A percentile compares a stretch with the other conserved stretches of the same genome.
phyloP scores from a whole-genome alignment of 2,329 filamentous ascomycete genomes.

The Paramyrothecium sp. region DNA sequence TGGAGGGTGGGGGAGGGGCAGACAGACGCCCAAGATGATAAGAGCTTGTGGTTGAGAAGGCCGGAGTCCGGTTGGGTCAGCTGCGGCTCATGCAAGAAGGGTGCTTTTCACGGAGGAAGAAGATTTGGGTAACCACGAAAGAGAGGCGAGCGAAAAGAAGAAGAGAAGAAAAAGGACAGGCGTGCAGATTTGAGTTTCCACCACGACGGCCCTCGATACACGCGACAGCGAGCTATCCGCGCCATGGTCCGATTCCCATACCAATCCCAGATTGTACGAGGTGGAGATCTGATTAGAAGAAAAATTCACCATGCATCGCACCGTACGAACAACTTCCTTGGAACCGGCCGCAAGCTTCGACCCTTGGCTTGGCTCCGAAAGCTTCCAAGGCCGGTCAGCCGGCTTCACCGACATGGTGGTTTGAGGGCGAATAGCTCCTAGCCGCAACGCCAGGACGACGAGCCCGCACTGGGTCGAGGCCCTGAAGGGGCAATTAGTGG shows the following conservation, averaged over 20 bases:
- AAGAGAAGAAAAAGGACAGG: no score
- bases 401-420: background rate
- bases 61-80: background rate
- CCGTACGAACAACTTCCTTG: background rate
- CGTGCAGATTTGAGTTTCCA: no score
- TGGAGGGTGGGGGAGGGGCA: background rate
- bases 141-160: no score
- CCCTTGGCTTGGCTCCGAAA: background rate
- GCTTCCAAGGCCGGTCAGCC: background rate
- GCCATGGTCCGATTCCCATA: no score
- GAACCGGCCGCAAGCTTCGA: background rate
- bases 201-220: no score
- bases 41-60: background rate
- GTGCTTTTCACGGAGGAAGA: background rate
- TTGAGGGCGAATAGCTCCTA: background rate
- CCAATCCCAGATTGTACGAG: no score
- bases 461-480: background rate
- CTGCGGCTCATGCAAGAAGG: background rate
- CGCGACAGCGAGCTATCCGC: no score
- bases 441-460: no score
- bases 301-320: background rate
- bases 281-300: background rate
- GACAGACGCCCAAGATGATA: background rate
- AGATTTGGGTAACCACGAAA: no score
- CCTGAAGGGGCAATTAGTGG: background rate